These are phyloP conservation scores for Solanum raphanifolium DNA, from an alignment of 257 asterid species.

Conservation along the genomic window DNA sequence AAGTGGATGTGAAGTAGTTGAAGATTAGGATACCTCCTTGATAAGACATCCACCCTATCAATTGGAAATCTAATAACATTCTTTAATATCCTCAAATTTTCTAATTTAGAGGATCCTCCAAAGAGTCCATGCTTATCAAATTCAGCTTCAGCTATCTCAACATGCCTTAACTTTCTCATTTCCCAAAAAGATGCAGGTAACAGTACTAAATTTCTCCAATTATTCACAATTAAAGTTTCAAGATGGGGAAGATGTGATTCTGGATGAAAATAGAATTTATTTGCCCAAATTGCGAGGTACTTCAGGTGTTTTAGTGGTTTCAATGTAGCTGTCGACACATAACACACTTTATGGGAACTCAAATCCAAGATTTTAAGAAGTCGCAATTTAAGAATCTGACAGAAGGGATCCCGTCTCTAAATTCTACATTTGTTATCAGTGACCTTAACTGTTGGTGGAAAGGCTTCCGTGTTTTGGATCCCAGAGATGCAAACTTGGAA, in stretches of 20 bases:
- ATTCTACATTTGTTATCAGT: neutral
- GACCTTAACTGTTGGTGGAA: neutral
- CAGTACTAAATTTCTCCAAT: no score
- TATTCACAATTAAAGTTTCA: neutral
- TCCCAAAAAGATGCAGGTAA: neutral
- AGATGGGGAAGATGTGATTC: neutral
- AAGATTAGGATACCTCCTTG: neutral
- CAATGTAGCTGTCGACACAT: neutral
- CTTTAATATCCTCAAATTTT: neutral
- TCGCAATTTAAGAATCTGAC: neutral
- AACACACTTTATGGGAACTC: neutral
- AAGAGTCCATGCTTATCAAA: neutral
- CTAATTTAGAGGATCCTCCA: neutral
- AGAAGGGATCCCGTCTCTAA: fast-evolving
- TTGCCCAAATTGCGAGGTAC: neutral
- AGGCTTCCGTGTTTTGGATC: neutral
- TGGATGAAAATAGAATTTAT: neutral
- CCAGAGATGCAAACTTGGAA: neutral
- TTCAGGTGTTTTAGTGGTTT: neutral
- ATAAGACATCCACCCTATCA: neutral
- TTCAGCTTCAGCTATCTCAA: neutral
- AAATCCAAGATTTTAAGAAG: neutral
- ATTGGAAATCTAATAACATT: neutral
- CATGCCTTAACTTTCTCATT: neutral
- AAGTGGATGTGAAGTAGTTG: neutral